Evolutionary conservation across 2,329 filamentous ascomycete genomes (phyloP).

Genomic region (Alternaria sp.): DNA sequence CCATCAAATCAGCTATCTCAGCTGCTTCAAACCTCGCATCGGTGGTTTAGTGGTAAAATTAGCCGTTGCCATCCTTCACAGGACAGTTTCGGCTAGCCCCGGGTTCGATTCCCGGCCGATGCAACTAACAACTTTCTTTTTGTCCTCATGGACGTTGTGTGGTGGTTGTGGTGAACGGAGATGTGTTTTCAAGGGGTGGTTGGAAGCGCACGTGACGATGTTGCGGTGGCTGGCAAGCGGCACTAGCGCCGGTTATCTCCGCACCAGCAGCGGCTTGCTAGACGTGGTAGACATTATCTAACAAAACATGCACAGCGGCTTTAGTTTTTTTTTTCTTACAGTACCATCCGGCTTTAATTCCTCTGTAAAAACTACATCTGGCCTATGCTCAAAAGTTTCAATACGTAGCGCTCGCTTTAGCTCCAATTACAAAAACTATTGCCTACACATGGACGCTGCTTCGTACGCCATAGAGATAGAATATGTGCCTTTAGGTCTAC

Average conservation of each 20-base stretch:
- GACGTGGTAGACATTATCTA: not conserved
- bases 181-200: not conserved
- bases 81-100: conserved; percentile 26
- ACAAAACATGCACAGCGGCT: not conserved
- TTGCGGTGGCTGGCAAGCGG: not conserved
- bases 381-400: not conserved
- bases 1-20: not conserved
- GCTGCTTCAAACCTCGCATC: conserved; percentile 8
- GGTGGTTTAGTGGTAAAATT: conserved; percentile 34
- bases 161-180: not conserved
- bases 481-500: too few relatives aligned
- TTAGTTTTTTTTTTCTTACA: not conserved
- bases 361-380: not conserved
- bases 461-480: too few relatives aligned
- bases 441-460: not conserved
- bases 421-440: not conserved
- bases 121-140: not conserved
- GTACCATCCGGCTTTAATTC: not conserved
- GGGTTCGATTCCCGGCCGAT: conserved; percentile 22
- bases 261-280: not conserved
- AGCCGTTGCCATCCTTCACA: conserved; percentile 25
- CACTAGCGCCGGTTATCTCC: not conserved
- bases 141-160: not conserved
- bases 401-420: too few relatives aligned
- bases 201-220: not conserved